A percentile compares a stretch with the other conserved stretches of the same genome.
Conservation (phyloP, 441 rosid genomes). For the Macaranga tanarius region DNA sequence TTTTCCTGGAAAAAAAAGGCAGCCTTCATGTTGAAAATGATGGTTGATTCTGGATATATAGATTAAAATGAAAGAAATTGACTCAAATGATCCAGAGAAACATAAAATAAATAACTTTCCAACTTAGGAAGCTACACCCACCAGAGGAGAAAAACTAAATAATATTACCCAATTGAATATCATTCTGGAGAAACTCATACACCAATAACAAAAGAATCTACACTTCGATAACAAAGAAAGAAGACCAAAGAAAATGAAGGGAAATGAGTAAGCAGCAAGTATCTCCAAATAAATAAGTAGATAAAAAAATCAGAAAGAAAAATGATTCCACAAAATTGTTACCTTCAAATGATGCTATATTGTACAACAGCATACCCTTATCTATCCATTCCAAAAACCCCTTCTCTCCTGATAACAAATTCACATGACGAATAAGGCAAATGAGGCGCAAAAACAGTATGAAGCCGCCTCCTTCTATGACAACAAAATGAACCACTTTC, state of each 20-base stretch:
- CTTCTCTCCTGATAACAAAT: slow-evolving; percentile 54
- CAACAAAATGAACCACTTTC: slow-evolving; percentile 21
- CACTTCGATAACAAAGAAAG: neutral
- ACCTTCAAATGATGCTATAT: slow-evolving; percentile 4
- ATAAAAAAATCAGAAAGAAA: neutral
- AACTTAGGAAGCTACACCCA: neutral
- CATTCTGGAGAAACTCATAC: neutral
- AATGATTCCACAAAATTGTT: neutral
- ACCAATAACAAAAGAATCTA: neutral
- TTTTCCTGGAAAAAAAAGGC: neutral
- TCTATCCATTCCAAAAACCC: slow-evolving; percentile 48
- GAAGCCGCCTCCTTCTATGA: slow-evolving; percentile 46
- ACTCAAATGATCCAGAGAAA: neutral
- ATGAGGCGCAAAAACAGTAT: slow-evolving; percentile 73
- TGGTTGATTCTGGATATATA: neutral
- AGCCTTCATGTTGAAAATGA: slow-evolving; percentile 1
- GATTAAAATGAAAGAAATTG: neutral
- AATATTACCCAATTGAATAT: neutral
- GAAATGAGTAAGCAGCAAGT: neutral
- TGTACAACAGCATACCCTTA: neutral
- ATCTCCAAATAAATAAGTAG: neutral
- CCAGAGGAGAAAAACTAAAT: too few species aligned
- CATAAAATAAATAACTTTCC: neutral
- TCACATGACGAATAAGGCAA: slow-evolving; percentile 62
- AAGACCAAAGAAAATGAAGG: neutral